Evolutionary conservation across 257 asterid genomes (phyloP), one percentile per base, ranked within the genome.

Genomic region (Solanum corneliomulleri): DNA sequence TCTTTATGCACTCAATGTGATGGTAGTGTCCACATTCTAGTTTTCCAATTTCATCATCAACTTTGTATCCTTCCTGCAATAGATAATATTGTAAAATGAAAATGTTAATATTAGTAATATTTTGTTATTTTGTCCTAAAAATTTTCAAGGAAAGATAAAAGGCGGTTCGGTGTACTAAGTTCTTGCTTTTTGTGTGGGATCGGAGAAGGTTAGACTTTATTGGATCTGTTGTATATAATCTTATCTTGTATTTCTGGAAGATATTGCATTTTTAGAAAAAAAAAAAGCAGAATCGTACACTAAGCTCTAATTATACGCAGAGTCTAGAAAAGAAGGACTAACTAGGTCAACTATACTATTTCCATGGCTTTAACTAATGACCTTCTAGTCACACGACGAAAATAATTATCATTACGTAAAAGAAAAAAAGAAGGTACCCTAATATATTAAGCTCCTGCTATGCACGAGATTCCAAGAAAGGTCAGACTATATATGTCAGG

Each of bases 11-110:
- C 29, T 90, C 89, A 3, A 91, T 72, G 85, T 93, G 97, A 86
- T 93, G 94, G 86, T 90, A 90, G 86, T 94, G 97, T 9, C 94
- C 95, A 71, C 96, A 94, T 41, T 87, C 88, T 56, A 94, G 91
- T 62, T 74, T 85, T 4, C 92, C 92, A 21, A 91, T 84, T 62
- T 91, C 95, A 52, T 89, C 93, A 86, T 64, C 88, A 7, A 78
- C 86, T 25, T 80, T 82, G 52, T 88, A 89, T 85, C 88, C 90
- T 66, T 92, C 98, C 96, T 94, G 92, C 90, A 88, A 35, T 29
- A 5, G 8, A 83, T 21, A 16, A 4, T 7, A 56, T 41, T 8
- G 74, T 76, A n/a, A 64, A 64, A 47, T 58, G 10, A 56, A 45
- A 45, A 3, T 58, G 75, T 85, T 76, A 45, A 18, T 21, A 35